Evolutionary conservation across 2,329 filamentous ascomycete genomes (phyloP).

Genomic region (Ascochyta koolunga): DNA sequence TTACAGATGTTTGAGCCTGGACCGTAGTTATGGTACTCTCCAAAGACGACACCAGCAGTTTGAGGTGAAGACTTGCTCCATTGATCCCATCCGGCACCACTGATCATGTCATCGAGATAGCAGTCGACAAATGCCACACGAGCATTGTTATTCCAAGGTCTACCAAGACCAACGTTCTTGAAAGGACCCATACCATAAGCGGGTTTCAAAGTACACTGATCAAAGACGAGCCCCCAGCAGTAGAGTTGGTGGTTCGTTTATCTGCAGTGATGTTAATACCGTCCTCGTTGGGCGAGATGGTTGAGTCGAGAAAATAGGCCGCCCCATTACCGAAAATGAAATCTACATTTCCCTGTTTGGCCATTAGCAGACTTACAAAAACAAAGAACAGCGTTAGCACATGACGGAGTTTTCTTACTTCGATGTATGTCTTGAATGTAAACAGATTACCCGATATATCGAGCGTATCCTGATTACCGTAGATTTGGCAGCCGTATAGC

Average conservation of each 20-base stretch:
- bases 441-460: constrained; percentile 49
- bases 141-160: constrained; percentile 29
- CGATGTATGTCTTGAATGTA: constrained; percentile 49
- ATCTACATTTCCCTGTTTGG: constrained; percentile 42
- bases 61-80: constrained; percentile 28
- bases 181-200: constrained; percentile 36
- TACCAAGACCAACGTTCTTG: constrained; percentile 36
- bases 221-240: constrained; percentile 48
- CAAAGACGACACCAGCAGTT: constrained; percentile 26
- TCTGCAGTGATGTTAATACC: constrained; percentile 46
- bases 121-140: constrained; percentile 27
- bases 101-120: constrained; percentile 29
- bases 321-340: constrained; percentile 54
- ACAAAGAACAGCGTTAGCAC: background rate
- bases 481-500: constrained; percentile 47
- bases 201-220: constrained; percentile 44
- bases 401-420: constrained; percentile 19
- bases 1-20: constrained; percentile 41
- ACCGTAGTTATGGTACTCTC: constrained; percentile 48
- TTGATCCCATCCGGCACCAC: constrained; percentile 26
- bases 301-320: constrained; percentile 52
- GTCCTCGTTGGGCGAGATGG: constrained; percentile 47
- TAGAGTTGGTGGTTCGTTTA: constrained; percentile 50
- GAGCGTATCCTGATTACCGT: constrained; percentile 49
- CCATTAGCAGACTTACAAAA: background rate